Conservation (phyloP, 441 rosid genomes). For the Melianthus villosus region DNA sequence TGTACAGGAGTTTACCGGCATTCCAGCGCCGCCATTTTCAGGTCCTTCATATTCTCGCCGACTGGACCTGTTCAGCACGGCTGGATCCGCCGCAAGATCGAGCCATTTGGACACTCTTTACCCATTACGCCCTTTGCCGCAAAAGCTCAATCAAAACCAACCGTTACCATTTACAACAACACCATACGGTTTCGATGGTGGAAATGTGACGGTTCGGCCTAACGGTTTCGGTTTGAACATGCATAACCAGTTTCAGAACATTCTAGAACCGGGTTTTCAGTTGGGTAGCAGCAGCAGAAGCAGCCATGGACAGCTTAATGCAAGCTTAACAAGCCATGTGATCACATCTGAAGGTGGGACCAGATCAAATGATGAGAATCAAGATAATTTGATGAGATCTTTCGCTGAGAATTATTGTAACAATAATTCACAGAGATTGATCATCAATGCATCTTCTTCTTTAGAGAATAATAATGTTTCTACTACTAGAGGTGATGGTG, state of each 20-base stretch:
- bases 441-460: conserved; percentile 22
- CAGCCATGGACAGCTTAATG: no score
- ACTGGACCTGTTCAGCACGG: conserved; percentile 50
- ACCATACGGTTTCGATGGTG: conserved; percentile 10
- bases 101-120: conserved; percentile 21
- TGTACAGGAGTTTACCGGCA: conserved; percentile 92
- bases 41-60: conserved; percentile 38
- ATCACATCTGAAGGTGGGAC: conserved; percentile 20
- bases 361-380: conserved; percentile 2
- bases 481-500: conserved; percentile 30
- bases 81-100: conserved; percentile 19
- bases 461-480: conserved; percentile 36
- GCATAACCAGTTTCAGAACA: no score
- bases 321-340: no score
- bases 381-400: no score
- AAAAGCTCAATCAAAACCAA: conserved; percentile 23
- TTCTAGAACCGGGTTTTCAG: no score
- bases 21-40: conserved; percentile 63
- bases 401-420: no score
- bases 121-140: conserved; percentile 44
- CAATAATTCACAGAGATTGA: conserved; percentile 39
- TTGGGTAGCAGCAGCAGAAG: no score
- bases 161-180: conserved; percentile 10
- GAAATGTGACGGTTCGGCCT: conserved; percentile 27
- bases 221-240: conserved; percentile 13